Conservation (phyloP, 139 green algal species). For the Pseudopediastrum boryanum region DNA sequence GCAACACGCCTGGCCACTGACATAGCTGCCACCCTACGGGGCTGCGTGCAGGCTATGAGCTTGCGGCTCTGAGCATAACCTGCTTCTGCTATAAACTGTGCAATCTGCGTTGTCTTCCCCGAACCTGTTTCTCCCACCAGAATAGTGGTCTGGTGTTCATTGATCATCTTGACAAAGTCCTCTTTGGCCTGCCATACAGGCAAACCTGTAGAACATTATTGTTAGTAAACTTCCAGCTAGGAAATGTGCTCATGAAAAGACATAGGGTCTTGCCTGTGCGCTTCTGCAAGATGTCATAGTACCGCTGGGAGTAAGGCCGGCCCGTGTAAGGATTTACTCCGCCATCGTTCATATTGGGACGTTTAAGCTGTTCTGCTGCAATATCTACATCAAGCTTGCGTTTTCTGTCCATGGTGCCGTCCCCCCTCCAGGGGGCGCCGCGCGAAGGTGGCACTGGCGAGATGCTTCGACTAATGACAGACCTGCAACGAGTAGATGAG, state of each 20-base stretch:
- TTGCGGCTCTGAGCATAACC: constrained; percentile 79
- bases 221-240: neutral
- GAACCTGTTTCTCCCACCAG: constrained; percentile 97
- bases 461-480: too few species aligned
- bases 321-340: constrained; percentile 83
- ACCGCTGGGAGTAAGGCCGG: constrained; percentile 79
- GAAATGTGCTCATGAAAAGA: constrained; percentile 9
- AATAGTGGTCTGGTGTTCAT: constrained; percentile 94
- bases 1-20: constrained; percentile 95
- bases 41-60: constrained; percentile 87
- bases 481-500: too few species aligned
- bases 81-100: constrained; percentile 95
- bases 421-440: too few species aligned
- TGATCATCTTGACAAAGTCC: constrained; percentile 94
- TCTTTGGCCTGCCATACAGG: constrained; percentile 96
- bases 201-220: constrained; percentile 65
- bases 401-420: too few species aligned
- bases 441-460: too few species aligned
- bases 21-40: constrained; percentile 95
- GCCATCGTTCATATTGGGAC: too few species aligned
- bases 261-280: constrained; percentile 60
- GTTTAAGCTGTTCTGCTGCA: too few species aligned
- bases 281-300: constrained; percentile 94
- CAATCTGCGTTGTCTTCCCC: constrained; percentile 99
- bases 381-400: constrained; percentile 80